Evolutionary conservation across 2,329 filamentous ascomycete species (phyloP).

Genomic region (Monosporascus cannonballus): DNA sequence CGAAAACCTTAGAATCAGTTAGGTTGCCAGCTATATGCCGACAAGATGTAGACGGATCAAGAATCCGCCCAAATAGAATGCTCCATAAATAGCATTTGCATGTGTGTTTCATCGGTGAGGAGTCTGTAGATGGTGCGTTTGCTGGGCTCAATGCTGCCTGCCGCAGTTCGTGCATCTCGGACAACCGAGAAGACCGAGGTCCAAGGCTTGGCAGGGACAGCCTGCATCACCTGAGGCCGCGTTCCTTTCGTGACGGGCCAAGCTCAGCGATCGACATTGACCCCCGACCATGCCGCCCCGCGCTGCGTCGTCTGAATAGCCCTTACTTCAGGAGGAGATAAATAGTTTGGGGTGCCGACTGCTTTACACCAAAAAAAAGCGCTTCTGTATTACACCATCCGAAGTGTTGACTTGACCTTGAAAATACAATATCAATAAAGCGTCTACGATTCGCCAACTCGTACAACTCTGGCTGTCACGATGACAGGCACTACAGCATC

Average conservation of each 20-base stretch:
- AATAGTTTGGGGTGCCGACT: too few species aligned
- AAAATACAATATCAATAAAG: too few species aligned
- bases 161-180: conserved; percentile 5
- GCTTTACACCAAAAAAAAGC: too few species aligned
- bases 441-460: neutral
- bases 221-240: conserved; percentile 13
- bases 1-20: too few species aligned
- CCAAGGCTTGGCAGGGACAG: conserved; percentile 1
- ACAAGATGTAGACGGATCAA: too few species aligned
- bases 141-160: neutral
- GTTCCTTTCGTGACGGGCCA: conserved; percentile 5
- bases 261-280: neutral
- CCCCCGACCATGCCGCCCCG: neutral
- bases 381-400: neutral
- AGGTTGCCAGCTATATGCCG: too few species aligned
- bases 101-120: too few species aligned
- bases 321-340: too few species aligned
- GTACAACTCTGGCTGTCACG: neutral
- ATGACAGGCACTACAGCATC: conserved; percentile 19
- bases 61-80: neutral
- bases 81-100: neutral
- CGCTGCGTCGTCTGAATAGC: neutral
- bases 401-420: neutral
- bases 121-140: too few species aligned
- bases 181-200: conserved; percentile 11